phyloP scores from a whole-genome alignment of 257 asterid genomes.

The Solanum clarkiae region DNA sequence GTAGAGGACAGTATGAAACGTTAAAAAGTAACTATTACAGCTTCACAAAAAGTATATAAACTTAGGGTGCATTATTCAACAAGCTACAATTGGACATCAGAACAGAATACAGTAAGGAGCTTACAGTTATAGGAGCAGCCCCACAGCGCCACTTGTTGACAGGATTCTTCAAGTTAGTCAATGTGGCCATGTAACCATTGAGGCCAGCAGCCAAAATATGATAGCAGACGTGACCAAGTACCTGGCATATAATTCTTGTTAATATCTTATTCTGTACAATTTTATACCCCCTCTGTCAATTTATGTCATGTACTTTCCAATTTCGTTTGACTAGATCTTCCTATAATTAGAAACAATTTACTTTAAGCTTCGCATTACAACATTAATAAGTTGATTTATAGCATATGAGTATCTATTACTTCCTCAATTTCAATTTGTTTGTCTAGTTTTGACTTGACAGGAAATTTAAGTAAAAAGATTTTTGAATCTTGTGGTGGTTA shows the following conservation, averaged over 20 bases:
- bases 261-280: not conserved
- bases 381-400: not conserved
- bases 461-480: not conserved
- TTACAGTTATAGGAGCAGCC: conserved; percentile 93
- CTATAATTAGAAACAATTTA: not conserved
- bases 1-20: not conserved
- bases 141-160: conserved; percentile 93
- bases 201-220: conserved; percentile 86
- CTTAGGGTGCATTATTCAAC: not conserved
- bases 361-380: not conserved
- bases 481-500: not conserved
- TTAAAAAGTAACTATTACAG: not conserved
- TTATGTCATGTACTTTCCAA: not conserved
- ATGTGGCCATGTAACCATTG: conserved; percentile 91
- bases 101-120: conserved; percentile 2
- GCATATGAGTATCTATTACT: not conserved
- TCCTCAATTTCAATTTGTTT: not conserved
- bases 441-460: not conserved
- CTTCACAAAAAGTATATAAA: not conserved
- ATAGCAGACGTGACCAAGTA: conserved; percentile 81
- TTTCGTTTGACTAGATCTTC: not conserved
- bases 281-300: not conserved
- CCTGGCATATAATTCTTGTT: conserved; percentile 24
- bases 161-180: conserved; percentile 81
- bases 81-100: not conserved